These are phyloP conservation scores for Pyrus betulifolia DNA, from an alignment of 306 rosid genomes.

Conservation along the genomic window DNA sequence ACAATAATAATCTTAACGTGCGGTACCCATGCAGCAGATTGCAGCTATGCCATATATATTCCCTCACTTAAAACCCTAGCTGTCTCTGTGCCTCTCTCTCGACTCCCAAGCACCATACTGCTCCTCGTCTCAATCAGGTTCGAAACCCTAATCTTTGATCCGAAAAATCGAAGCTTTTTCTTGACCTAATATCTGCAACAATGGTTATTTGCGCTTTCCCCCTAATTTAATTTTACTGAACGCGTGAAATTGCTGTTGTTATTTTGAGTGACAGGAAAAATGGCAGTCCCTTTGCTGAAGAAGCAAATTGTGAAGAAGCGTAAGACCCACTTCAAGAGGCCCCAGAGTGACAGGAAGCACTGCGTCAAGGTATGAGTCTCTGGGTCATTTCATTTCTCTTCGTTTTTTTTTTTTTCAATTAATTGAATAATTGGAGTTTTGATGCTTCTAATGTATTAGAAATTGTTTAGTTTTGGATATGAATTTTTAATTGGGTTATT, in stretches of 20 bases:
- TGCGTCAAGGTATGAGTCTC: slow-evolving; percentile 39
- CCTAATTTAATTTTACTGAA: not conserved
- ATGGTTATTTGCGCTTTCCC: not conserved
- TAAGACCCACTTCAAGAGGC: slow-evolving; percentile 48
- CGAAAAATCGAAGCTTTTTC: not conserved
- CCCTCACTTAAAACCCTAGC: slow-evolving; percentile 8
- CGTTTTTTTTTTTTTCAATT: not conserved
- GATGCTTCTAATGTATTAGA: not conserved
- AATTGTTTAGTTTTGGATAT: not conserved
- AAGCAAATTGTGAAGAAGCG: slow-evolving; percentile 71
- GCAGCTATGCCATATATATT: not conserved
- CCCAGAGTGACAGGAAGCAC: slow-evolving; percentile 51
- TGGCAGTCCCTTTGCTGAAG: slow-evolving; percentile 58
- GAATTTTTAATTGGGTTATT: not conserved
- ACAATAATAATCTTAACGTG: not conserved
- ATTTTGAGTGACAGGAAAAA: slow-evolving; percentile 17
- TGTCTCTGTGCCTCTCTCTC: not conserved
- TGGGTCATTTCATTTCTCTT: not conserved
- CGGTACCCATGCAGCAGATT: not conserved
- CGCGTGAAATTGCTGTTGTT: not conserved
- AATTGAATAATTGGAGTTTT: not conserved
- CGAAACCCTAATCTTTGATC: not conserved
- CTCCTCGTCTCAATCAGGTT: not conserved
- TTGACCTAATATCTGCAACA: not conserved
- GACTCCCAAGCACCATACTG: not conserved